Percentiles rank a stretch among this genome's conserved stretches.
These are phyloP conservation scores for Corynascus novoguineensis DNA, from an alignment of 495 filamentous ascomycete species.

Conservation along the genomic window DNA sequence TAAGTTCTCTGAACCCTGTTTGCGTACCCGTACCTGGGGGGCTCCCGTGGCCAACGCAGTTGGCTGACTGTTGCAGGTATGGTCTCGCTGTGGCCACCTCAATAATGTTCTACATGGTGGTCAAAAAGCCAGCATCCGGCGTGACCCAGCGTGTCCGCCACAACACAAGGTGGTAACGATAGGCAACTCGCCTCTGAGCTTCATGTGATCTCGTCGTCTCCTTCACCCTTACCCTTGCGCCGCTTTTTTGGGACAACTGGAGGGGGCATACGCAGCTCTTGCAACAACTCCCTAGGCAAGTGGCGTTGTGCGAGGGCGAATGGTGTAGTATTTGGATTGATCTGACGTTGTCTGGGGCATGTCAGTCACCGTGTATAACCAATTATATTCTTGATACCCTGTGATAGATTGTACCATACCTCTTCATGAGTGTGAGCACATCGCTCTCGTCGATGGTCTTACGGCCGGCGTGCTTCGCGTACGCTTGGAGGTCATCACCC, in stretches of 20 bases:
- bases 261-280: conserved; percentile 70
- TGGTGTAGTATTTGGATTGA: conserved; percentile 62
- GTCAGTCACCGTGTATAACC: conserved; percentile 32
- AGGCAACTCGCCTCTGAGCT: neutral
- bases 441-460: conserved; percentile 84
- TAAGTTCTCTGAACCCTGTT: conserved; percentile 43
- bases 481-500: conserved; percentile 69
- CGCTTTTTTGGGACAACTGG: conserved; percentile 33
- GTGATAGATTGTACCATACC: conserved; percentile 50
- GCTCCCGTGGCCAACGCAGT: neutral
- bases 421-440: conserved; percentile 72
- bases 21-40: neutral
- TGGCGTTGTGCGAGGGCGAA: conserved; percentile 79
- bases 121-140: conserved; percentile 74
- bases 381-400: conserved; percentile 25
- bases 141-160: conserved; percentile 68
- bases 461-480: conserved; percentile 74
- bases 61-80: conserved; percentile 56
- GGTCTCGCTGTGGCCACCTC: conserved; percentile 79
- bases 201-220: conserved; percentile 28
- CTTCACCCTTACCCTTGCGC: conserved; percentile 14
- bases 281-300: conserved; percentile 75
- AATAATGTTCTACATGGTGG: conserved; percentile 91
- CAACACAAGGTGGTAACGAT: conserved; percentile 68
- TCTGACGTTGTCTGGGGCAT: conserved; percentile 64